Base-by-base conservation (phyloP, 208 protist species). In the Naegleria fowleri region DNA sequence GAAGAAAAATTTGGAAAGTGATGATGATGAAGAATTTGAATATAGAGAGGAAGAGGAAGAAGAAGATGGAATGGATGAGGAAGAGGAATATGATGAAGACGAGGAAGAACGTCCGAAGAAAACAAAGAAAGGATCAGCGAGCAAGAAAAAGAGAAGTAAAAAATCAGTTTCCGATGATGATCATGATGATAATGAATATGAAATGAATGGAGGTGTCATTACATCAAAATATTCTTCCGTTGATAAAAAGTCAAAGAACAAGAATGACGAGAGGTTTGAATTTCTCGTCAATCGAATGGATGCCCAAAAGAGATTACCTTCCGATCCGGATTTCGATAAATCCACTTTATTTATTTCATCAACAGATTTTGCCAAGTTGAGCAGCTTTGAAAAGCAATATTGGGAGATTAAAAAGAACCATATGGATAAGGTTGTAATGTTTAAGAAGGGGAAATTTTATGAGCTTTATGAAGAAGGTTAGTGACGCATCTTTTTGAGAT, bases 401-500 rank as follows among this genome's bases (percentile, higher is more conserved):
- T 99, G 98, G 98, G 94, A 96, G 40, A 98, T 98, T 38, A 99
- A 99, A 92, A 91, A 93, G 59, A 92, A 96, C 16, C 90, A 98
- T 90, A 98, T 94, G 93, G 97, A 98, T 91, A 94, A 96, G 19
- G 41, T 99, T 16, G 93, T 99, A 33, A 98, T 99, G 75, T 99
- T 98, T 92, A 98, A 98, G 92, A 99, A 99, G 92, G 97, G 97
- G 36, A 97, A 97, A 87, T 98, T 98, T 94, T 99, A 98, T 94
- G 97, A 98, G 91, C 92, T 98, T 0, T 98, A 98, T 91, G 97
- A 98, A 92, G 90, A 91, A 55, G 79, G 79, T 67, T 67, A 75
- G 88, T 48, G 51, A 16, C 43, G 7, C 43, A 1, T 48, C 1
- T 48, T 38, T 1, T 39, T 39, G 29, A n/a, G 58, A n/a, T 29